Evolutionary conservation across 306 rosid species (phyloP).

Genomic region (Begonia peltatifolia): DNA sequence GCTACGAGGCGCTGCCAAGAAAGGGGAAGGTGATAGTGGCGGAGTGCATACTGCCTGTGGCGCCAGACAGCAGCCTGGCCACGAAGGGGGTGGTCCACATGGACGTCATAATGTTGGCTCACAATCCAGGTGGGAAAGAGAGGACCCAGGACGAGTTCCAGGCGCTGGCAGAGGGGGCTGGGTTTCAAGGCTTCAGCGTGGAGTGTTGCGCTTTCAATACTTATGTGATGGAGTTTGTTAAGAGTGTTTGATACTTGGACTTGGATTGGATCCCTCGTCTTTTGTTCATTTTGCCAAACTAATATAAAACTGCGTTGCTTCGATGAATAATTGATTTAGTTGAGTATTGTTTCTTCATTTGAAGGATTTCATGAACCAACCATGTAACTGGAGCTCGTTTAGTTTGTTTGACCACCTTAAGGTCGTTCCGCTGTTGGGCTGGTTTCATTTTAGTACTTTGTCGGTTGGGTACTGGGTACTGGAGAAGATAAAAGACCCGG

Average conservation of each 20-base stretch:
- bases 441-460: too few relatives aligned
- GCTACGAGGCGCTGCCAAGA: slow-evolving; percentile 57
- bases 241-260: slow-evolving; percentile 19
- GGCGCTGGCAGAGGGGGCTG: slow-evolving; percentile 60
- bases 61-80: slow-evolving; percentile 71
- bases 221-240: slow-evolving; percentile 62
- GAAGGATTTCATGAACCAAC: too few relatives aligned
- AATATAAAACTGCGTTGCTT: too few relatives aligned
- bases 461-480: too few relatives aligned
- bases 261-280: too few relatives aligned
- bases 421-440: too few relatives aligned
- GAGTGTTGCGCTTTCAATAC: slow-evolving; percentile 54
- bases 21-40: slow-evolving; percentile 83
- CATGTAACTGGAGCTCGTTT: too few relatives aligned
- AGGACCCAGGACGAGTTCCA: slow-evolving; percentile 73
- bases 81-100: slow-evolving; percentile 60
- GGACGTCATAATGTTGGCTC: slow-evolving; percentile 79
- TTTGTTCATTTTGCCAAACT: too few relatives aligned
- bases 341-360: too few relatives aligned
- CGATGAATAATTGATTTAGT: too few relatives aligned
- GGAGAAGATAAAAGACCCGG: too few relatives aligned
- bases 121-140: slow-evolving; percentile 88
- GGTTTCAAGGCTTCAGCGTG: slow-evolving; percentile 57
- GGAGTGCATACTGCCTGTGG: slow-evolving; percentile 81
- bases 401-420: too few relatives aligned